Evolutionary conservation across 1,139 yeast species (phyloP).

Genomic region (Meyerozyma carpophila): DNA sequence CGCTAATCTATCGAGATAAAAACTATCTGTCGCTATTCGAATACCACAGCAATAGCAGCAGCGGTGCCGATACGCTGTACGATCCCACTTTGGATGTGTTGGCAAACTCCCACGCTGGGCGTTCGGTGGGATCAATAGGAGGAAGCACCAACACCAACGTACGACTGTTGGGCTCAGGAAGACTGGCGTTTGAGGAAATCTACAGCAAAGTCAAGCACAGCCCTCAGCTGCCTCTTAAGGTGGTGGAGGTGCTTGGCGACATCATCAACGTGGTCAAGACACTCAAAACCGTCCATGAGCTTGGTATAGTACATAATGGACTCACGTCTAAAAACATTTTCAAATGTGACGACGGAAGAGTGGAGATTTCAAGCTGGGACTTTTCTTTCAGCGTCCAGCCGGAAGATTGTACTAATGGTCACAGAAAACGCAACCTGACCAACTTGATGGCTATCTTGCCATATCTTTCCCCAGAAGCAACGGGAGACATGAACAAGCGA

Average conservation of each 20-base stretch:
- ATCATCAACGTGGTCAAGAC: constrained; percentile 30
- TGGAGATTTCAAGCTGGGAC: constrained; percentile 48
- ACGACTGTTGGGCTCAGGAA: neutral
- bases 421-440: constrained; percentile 22
- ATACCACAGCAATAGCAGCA: constrained; percentile 6
- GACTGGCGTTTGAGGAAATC: constrained; percentile 6
- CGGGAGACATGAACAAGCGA: constrained; percentile 34
- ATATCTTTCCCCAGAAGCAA: constrained; percentile 49
- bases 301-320: constrained; percentile 48
- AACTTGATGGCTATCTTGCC: constrained; percentile 37
- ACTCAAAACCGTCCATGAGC: constrained; percentile 33
- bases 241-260: constrained; percentile 29
- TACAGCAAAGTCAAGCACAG: constrained; percentile 9
- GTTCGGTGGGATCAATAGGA: neutral
- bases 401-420: constrained; percentile 37
- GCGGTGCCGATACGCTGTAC: neutral
- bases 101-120: neutral
- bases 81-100: neutral
- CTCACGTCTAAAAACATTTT: constrained; percentile 36
- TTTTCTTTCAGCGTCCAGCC: constrained; percentile 39
- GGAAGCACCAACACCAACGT: constrained; percentile 1
- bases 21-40: constrained; percentile 18
- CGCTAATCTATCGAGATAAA: constrained; percentile 21
- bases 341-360: constrained; percentile 25
- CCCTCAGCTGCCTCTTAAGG: constrained; percentile 16